These are phyloP conservation scores for Lignosus rhinocerotis DNA, from an alignment of 1,284 basidiomycete species.

Conservation along the genomic window DNA sequence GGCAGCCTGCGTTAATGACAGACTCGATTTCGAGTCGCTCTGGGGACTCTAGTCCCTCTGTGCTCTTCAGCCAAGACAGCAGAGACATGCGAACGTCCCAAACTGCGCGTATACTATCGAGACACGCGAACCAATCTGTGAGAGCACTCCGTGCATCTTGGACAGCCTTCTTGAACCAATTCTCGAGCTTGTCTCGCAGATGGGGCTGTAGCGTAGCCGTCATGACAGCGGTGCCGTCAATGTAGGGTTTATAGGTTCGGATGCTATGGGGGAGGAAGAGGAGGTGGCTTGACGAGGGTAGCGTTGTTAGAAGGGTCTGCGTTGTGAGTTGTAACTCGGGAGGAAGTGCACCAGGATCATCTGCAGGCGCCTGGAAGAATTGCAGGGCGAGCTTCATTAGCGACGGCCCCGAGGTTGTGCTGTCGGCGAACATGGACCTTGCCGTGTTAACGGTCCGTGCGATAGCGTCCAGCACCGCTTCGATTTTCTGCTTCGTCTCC, in stretches of 20 bases:
- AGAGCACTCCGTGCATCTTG: constrained; percentile 46
- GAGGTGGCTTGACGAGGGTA: constrained; percentile 75
- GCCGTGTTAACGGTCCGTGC: constrained; percentile 55
- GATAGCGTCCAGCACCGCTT: constrained; percentile 53
- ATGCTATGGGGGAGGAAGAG: constrained; percentile 64
- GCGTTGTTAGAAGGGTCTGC: constrained; percentile 54
- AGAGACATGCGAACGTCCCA: constrained; percentile 62
- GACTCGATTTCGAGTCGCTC: constrained; percentile 45
- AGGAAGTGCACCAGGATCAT: constrained; percentile 39
- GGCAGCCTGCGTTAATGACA: constrained; percentile 52
- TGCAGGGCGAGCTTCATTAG: constrained; percentile 56
- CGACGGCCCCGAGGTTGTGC: constrained; percentile 35
- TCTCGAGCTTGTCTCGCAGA: constrained; percentile 48
- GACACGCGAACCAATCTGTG: constrained; percentile 55
- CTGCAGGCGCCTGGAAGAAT: constrained; percentile 50
- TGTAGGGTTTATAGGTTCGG: constrained; percentile 70
- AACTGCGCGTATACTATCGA: constrained; percentile 59
- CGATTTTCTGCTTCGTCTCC: constrained; percentile 53
- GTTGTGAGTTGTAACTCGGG: constrained; percentile 63
- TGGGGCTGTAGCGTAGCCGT: constrained; percentile 45
- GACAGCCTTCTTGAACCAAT: constrained; percentile 63
- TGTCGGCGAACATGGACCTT: constrained; percentile 52
- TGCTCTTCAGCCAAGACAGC: constrained; percentile 44
- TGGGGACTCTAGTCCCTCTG: constrained; percentile 41
- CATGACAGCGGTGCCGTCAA: constrained; percentile 61